Conservation (phyloP, 148 eudicot species). For the Rhododendron molle region DNA sequence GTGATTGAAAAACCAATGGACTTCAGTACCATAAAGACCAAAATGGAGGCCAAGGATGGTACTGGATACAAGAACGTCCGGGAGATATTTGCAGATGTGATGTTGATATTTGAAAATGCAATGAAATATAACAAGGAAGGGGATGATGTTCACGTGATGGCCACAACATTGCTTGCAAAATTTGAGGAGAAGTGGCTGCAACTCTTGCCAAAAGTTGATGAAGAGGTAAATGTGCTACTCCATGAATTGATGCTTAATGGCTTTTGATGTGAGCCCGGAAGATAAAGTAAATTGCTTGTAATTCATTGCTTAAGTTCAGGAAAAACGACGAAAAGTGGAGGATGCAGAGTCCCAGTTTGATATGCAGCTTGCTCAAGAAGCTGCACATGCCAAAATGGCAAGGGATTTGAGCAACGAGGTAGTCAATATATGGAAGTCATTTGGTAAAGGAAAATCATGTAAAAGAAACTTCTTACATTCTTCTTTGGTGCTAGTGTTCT, state of each 20-base stretch:
- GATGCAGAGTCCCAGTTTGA: conserved; percentile 32
- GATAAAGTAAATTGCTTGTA: not conserved
- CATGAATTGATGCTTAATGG: not conserved
- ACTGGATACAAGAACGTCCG: conserved; percentile 71
- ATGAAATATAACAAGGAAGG: conserved; percentile 78
- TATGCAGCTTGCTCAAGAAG: conserved; percentile 39
- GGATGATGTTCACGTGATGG: conserved; percentile 76
- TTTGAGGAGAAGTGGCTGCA: conserved; percentile 84
- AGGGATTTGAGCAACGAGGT: conserved; percentile 28
- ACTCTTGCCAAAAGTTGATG: conserved; percentile 77
- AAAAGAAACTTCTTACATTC: not conserved
- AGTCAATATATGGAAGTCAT: not conserved
- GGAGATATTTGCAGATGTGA: conserved; percentile 74
- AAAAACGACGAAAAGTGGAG: conserved; percentile 46
- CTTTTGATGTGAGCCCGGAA: not conserved
- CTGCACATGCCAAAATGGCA: conserved; percentile 38
- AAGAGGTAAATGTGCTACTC: conserved; percentile 48
- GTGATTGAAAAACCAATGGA: conserved; percentile 89
- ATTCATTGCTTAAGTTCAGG: conserved; percentile 27
- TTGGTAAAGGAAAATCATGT: not conserved
- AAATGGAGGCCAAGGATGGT: conserved; percentile 78
- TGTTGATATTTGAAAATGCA: conserved; percentile 76
- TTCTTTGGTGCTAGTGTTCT: not conserved
- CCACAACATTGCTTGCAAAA: conserved; percentile 59
- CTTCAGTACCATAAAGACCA: conserved; percentile 57